phyloP scores from a whole-genome alignment of 2,329 filamentous ascomycete genomes.

The Colletotrichum ledebouriae region DNA sequence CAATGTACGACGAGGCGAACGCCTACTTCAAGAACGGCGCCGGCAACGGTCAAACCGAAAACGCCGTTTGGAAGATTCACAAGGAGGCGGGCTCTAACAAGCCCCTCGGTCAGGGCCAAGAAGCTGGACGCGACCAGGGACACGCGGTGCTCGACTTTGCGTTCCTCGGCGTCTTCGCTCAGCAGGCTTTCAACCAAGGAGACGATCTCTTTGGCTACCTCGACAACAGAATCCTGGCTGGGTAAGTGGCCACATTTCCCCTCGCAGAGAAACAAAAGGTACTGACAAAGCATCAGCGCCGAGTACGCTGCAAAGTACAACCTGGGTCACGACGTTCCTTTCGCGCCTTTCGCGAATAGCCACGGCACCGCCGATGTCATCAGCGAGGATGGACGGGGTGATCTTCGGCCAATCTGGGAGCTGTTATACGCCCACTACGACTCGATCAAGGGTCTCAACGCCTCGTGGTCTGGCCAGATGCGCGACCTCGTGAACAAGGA shows the following conservation, averaged over 20 bases:
- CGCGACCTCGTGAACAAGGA: conserved; percentile 53
- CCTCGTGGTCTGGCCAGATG: conserved; percentile 53
- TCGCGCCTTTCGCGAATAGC: conserved; percentile 54
- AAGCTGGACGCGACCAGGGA: conserved; percentile 60
- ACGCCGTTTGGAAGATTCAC: conserved; percentile 50
- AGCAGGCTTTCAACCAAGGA: conserved; percentile 59
- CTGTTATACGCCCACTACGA: conserved; percentile 57
- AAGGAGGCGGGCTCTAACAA: conserved; percentile 48
- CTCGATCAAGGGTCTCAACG: conserved; percentile 53
- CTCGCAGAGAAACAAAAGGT: not conserved
- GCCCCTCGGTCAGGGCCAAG: conserved; percentile 54
- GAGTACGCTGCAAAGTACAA: conserved; percentile 59
- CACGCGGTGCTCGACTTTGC: conserved; percentile 57
- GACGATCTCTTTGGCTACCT: conserved; percentile 54
- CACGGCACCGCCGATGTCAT: conserved; percentile 54
- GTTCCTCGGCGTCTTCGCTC: conserved; percentile 55
- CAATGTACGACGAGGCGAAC: conserved; percentile 55
- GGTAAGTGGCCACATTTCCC: conserved; percentile 44
- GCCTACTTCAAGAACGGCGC: conserved; percentile 56
- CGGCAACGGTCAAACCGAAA: conserved; percentile 54
- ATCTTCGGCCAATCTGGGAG: conserved; percentile 55
- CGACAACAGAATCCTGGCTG: conserved; percentile 53
- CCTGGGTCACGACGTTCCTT: conserved; percentile 57
- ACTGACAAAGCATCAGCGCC: conserved; percentile 44
- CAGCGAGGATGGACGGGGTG: conserved; percentile 49